phyloP scores from a whole-genome alignment of 306 rosid genomes.

The Gleditsia sinensis region DNA sequence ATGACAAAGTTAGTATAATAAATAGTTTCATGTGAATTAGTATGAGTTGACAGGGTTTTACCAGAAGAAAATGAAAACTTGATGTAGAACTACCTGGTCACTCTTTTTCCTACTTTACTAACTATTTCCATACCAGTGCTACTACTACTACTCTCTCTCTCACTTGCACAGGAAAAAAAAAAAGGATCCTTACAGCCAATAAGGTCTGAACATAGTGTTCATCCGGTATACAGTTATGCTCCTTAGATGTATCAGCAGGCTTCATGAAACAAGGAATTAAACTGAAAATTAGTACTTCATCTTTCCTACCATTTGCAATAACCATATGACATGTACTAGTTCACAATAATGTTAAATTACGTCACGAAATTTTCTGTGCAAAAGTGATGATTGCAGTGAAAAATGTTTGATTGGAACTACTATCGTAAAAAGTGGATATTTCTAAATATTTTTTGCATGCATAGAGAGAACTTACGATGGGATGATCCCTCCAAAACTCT shows the following conservation, averaged over 20 bases:
- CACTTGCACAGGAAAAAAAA: background rate
- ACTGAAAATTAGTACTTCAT: constrained; percentile 17
- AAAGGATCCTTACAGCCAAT: constrained; percentile 71
- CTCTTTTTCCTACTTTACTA: background rate
- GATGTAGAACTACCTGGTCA: background rate
- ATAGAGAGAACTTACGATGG: constrained; percentile 66
- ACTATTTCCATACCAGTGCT: background rate
- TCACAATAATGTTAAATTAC: constrained; percentile 25
- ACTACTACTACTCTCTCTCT: background rate
- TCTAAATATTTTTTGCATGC: constrained; percentile 5
- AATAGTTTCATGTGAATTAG: background rate
- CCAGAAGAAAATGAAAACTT: background rate
- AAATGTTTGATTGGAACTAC: constrained; percentile 6
- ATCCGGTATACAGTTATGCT: constrained; percentile 96
- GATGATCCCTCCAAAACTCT: constrained; percentile 95
- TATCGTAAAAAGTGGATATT: background rate
- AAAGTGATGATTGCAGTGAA: background rate
- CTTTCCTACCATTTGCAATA: constrained; percentile 23
- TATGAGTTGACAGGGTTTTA: background rate
- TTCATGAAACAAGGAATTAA: constrained; percentile 48
- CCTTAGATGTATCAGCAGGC: constrained; percentile 83
- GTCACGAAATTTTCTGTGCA: background rate
- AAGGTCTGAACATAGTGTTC: constrained; percentile 96
- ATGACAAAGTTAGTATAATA: background rate
- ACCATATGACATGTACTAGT: constrained; percentile 2